Percentiles rank a stretch among this genome's conserved stretches.
Evolutionary conservation across 345 rosid genomes (phyloP).

Genomic region (Hibiscus syriacus): DNA sequence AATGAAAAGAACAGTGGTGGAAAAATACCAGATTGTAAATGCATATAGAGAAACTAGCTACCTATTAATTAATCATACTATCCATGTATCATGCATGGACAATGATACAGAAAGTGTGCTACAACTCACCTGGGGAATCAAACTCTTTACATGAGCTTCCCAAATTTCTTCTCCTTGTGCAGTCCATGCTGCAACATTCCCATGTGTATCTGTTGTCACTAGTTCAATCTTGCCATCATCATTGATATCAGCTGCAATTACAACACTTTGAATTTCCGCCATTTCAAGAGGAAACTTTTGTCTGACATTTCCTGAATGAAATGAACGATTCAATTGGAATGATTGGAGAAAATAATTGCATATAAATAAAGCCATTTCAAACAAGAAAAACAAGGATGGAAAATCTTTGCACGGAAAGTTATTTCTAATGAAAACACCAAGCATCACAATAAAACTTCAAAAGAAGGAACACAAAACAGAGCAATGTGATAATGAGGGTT

Average conservation of each 20-base stretch:
- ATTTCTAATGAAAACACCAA: background rate
- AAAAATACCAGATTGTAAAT: background rate
- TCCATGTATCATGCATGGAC: background rate
- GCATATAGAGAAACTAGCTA: background rate
- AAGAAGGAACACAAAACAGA: background rate
- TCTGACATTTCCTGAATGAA: slow-evolving; percentile 60
- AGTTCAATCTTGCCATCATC: slow-evolving; percentile 99
- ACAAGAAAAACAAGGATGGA: background rate
- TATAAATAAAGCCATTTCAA: background rate
- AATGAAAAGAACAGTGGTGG: background rate
- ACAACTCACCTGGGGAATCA: slow-evolving; percentile 74
- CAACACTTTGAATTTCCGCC: slow-evolving; percentile 99
- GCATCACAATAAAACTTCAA: background rate
- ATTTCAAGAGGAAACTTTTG: slow-evolving; percentile 91
- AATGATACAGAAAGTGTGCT: slow-evolving; percentile 1
- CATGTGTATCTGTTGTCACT: slow-evolving; percentile 90
- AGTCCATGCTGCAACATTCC: slow-evolving; percentile 97
- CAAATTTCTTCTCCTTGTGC: slow-evolving; percentile 85
- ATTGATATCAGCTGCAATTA: slow-evolving; percentile 95
- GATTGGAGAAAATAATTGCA: slow-evolving; percentile 13
- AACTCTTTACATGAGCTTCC: slow-evolving; percentile 87
- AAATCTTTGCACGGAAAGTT: background rate
- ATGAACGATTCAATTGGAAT: slow-evolving; percentile 14
- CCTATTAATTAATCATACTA: background rate
- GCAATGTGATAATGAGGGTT: background rate